Conservation (phyloP, 495 filamentous ascomycete genomes). For the Penicillium cinerascens region DNA sequence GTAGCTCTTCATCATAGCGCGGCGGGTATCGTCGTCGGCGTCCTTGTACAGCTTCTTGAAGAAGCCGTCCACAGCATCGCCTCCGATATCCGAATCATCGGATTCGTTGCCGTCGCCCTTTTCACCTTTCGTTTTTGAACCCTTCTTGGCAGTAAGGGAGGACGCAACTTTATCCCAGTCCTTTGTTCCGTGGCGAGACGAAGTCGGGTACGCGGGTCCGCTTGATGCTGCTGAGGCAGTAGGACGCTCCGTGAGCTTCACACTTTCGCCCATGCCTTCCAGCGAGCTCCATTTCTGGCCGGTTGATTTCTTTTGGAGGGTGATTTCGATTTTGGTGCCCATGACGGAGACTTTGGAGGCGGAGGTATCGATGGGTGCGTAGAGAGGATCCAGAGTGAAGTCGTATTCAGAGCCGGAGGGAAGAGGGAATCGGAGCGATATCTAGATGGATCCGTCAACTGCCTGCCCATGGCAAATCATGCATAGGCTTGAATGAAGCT, state of each 20-base stretch:
- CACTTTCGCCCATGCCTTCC: slow-evolving; percentile 45
- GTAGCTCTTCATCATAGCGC: slow-evolving; percentile 98
- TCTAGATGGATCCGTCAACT: slow-evolving; percentile 25
- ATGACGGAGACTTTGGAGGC: slow-evolving; percentile 61
- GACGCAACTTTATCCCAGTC: slow-evolving; percentile 84
- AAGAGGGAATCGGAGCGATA: slow-evolving; percentile 66
- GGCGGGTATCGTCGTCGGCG: slow-evolving; percentile 72
- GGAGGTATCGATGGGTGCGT: slow-evolving; percentile 57
- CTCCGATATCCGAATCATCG: slow-evolving; percentile 57
- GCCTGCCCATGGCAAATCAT: not conserved
- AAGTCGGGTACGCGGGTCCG: slow-evolving; percentile 77
- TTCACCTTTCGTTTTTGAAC: slow-evolving; percentile 19
- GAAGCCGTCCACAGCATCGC: slow-evolving; percentile 75
- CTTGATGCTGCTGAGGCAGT: slow-evolving; percentile 22
- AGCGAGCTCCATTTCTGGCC: slow-evolving; percentile 75
- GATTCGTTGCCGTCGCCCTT: slow-evolving; percentile 27
- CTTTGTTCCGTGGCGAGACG: slow-evolving; percentile 77
- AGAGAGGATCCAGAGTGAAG: slow-evolving; percentile 71
- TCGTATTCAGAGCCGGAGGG: slow-evolving; percentile 55
- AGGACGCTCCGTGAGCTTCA: slow-evolving; percentile 28
- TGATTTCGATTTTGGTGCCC: slow-evolving; percentile 81
- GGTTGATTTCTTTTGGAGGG: slow-evolving; percentile 61
- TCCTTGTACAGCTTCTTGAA: slow-evolving; percentile 88
- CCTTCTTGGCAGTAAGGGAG: slow-evolving; percentile 49
- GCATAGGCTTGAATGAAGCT: not conserved